phyloP scores from a whole-genome alignment of 106 monocot species.

The Alisma plantagoaquatica region DNA sequence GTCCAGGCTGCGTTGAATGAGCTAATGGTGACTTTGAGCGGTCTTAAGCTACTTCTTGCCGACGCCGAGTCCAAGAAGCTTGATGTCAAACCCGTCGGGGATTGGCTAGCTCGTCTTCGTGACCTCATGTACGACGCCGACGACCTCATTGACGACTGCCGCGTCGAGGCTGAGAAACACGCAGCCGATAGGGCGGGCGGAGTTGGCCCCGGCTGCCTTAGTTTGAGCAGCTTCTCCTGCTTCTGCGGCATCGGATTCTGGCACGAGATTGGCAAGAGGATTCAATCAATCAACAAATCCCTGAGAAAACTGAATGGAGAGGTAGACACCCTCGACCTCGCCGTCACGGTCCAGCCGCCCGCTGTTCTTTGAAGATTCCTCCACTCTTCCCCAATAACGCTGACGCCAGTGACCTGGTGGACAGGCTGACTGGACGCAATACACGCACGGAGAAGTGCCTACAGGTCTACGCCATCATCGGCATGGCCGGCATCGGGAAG shows the following conservation, averaged over 20 bases:
- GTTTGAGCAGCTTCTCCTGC: background rate
- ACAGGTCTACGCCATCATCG: constrained; percentile 12
- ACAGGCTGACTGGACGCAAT: background rate
- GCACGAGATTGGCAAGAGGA: constrained; percentile 1
- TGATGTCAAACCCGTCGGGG: background rate
- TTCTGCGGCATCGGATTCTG: background rate
- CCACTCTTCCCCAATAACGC: background rate
- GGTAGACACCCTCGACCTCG: background rate
- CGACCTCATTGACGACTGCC: constrained; percentile 17
- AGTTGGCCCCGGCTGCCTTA: background rate
- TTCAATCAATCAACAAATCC: background rate
- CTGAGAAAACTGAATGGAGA: background rate
- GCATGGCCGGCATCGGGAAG: constrained; percentile 42
- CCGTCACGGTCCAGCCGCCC: background rate
- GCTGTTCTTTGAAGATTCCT: background rate
- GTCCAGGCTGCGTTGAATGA: background rate
- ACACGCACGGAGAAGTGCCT: background rate
- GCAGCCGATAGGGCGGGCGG: background rate
- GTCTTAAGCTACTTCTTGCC: background rate
- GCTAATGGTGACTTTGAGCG: background rate
- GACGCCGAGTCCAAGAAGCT: constrained; percentile 9
- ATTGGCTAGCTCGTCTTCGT: constrained; percentile 1
- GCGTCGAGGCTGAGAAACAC: background rate
- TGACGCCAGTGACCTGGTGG: constrained; percentile 3
- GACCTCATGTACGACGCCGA: constrained; percentile 16